Base-by-base conservation (phyloP, 768 basidiomycete genomes). In the Macrolepiota dolichaula region DNA sequence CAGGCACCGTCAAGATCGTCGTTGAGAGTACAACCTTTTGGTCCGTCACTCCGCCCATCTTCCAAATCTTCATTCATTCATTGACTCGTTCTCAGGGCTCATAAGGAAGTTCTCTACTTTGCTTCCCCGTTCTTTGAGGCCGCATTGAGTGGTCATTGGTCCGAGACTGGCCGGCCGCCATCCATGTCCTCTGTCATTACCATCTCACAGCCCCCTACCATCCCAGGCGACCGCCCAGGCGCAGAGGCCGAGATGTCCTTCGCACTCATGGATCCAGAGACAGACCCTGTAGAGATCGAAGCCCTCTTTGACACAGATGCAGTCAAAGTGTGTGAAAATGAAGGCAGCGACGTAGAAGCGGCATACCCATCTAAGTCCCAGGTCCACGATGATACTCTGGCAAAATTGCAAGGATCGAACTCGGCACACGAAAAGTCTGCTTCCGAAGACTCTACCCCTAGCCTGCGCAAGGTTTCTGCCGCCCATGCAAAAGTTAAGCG, bases 51-150 rank as follows among this genome's bases (percentile, higher is more conserved):
- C 15, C 6, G 4, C 42, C 57, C 29, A 11, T 38, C 55, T 50
- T 27, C 44, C 36, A 19, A 32, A 17, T 51, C 32, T 62, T 55
- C 52, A 59, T 50, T 51, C 32, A 40, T n/a, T 55, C 1, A 51
- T 38, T 17, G 52, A 49, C 63, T 51, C 32, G n/a, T n/a, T 53
- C 42, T 44, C 69, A 94, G 92, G 92, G 89, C 90, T 0, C 94
- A 96, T 75, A 94, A 92, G 71, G 94, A 96, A 70, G 85, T 96
- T 29, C 77, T 96, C 5, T 90, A 88, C 74, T 96, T 94, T 70
- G 90, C 94, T 3, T 95, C 93, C n/a, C 92, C 94, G 0, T 96
- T 96, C 79, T 96, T 96, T 72, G 89, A 95, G 73, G 92, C 92
- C 17, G 88, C 93, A 9, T 77, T 96, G 51, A 92, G 92, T 66